Base-by-base conservation (phyloP, 352 stramenopile species). In the Pelagophyceae sp. region DNA sequence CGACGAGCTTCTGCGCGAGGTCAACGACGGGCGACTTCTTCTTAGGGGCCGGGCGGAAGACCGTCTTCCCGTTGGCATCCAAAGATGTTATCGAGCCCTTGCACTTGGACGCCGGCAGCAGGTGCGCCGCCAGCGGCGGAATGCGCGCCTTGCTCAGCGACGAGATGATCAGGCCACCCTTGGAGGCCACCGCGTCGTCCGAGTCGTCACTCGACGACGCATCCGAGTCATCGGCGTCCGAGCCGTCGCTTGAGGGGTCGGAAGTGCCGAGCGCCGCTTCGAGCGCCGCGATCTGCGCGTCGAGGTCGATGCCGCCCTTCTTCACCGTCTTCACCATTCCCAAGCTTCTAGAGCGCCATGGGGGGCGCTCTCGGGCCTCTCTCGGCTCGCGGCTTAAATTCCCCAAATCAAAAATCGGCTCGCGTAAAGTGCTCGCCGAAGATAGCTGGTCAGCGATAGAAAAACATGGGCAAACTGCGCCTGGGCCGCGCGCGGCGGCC, bases 271-370 rank as follows among this genome's bases (percentile, higher is more conserved):
- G 67, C 6, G 51, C 67, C 1, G 33, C 33, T 37, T 74, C 67
- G 67, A 74, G 35, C 20, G 27, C 20, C 2, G 67, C 67, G 67
- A 74, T 74, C 58, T 67, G 23, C 23, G 58, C 58, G 11, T 67
- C 58, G 58, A 67, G 11, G 27, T 67, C 58, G 58, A n/a, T n/a
- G n/a, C n/a, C n/a, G n/a, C n/a, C n/a, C n/a, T n/a, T n/a, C n/a
- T n/a, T n/a, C n/a, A n/a, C n/a, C n/a, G n/a, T n/a, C n/a, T n/a
- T n/a, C n/a, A n/a, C n/a, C n/a, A n/a, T n/a, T n/a, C n/a, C n/a
- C n/a, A n/a, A n/a, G n/a, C n/a, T n/a, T n/a, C n/a, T n/a, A n/a
- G n/a, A n/a, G n/a, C n/a, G n/a, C n/a, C n/a, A n/a, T n/a, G n/a
- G n/a, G n/a, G n/a, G n/a, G n/a, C n/a, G n/a, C n/a, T n/a, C n/a